Evolutionary conservation across 2,329 filamentous ascomycete genomes (phyloP), one percentile per base, ranked within the genome.

Genomic region (Raffaelea deltoideospora): DNA sequence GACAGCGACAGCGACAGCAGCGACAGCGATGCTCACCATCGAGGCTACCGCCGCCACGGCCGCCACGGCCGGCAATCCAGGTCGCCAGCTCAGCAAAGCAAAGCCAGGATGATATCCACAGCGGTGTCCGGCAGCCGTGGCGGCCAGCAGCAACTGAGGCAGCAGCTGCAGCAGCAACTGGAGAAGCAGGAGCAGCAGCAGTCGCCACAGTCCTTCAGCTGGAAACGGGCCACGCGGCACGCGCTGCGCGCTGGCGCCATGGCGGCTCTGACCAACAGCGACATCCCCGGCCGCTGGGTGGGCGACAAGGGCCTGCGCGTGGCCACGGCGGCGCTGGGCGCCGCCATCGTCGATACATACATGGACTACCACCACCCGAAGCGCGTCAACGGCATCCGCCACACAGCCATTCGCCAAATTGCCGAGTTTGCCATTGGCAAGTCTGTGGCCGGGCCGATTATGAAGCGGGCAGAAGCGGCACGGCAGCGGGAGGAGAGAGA

Each of bases 301-400:
- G 38, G 47, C 27, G 39, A 43, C 34, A 50, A 50, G 34, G 49
- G 47, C 8, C 34, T 42, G 14, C 46, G 44, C 13, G 45, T 51
- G 19, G 50, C 45, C 9, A 49, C 48, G 26, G 50, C 49, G 0
- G 49, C 48, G 5, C 42, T 52, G 10, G 47, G 48, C 1, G 45
- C 49, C 0, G 50, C 50, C 4, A 36, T 52, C n/a, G 47, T 52
- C 13, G 50, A 52, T 33, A 47, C 48, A 5, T 45, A 47, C 33
- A 43, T 51, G 23, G 31, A 22, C 18, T 37, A 45, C 14, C 41
- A 40, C 17, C 41, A 44, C 19, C 49, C 48, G 3, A 33, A 45
- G 7, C 42, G 34, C 10, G 33, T 44, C 23, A 45, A 49, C 9
- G 50, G 50, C 13, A 33, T 50, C 15, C 46, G 48, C 14, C 49